A percentile compares a stretch with the other conserved stretches of the same genome.
These are phyloP conservation scores for Davidsoniella australis DNA, from an alignment of 2,329 filamentous ascomycete genomes.

Conservation along the genomic window DNA sequence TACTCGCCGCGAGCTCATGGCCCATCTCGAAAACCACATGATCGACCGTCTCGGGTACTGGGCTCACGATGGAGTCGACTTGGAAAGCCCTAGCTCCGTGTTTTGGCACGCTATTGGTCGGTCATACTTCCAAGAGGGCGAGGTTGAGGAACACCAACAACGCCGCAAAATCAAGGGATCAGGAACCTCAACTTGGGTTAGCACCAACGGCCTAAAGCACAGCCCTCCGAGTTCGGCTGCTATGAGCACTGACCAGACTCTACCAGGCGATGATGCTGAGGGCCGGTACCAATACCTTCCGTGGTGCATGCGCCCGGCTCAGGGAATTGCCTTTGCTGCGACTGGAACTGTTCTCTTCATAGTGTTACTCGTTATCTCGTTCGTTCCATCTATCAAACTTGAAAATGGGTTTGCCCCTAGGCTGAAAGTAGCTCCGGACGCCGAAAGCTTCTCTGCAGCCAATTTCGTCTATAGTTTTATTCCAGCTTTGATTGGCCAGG, in stretches of 20 bases:
- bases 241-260: constrained; percentile 1
- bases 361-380: constrained; percentile 62
- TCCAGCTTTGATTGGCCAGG: constrained; percentile 48
- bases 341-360: constrained; percentile 43
- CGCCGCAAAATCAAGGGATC: constrained; percentile 1
- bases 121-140: constrained; percentile 13
- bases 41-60: constrained; percentile 73
- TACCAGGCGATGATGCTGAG: constrained; percentile 8
- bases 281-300: constrained; percentile 47
- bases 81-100: constrained; percentile 41
- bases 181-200: constrained; percentile 1
- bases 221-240: constrained; percentile 1
- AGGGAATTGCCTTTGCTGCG: constrained; percentile 49
- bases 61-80: constrained; percentile 27
- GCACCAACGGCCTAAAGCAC: neutral
- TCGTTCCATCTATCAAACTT: constrained; percentile 51
- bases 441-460: constrained; percentile 59
- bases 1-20: constrained; percentile 32
- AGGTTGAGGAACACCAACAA: constrained; percentile 4
- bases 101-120: constrained; percentile 65
- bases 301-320: constrained; percentile 54
- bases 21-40: constrained; percentile 36
- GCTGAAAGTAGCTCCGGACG: constrained; percentile 41
- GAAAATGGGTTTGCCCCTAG: constrained; percentile 54
- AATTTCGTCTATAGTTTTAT: constrained; percentile 78